Evolutionary conservation across 2,329 filamentous ascomycete genomes (phyloP), one percentile per base, ranked within the genome.

Genomic region (Aspergillus vadensis): DNA sequence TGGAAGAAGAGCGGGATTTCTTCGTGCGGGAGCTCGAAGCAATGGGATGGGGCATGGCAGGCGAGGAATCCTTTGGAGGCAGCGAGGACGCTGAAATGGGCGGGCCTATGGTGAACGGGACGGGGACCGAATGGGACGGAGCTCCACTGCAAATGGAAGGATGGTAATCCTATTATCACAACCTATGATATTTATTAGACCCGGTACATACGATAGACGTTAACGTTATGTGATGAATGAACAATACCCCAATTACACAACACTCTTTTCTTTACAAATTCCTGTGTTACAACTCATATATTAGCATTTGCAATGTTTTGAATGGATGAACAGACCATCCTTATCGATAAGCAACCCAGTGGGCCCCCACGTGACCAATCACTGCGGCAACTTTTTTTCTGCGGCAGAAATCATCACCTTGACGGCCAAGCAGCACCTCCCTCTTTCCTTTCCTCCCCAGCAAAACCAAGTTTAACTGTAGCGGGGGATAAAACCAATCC

Each of bases 1-100:
- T 90, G 73, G 83, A 86, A 55, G 88, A 91, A 71, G 89, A 92
- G 75, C 85, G 89, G 64, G 90, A 93, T 71, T 94, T 94, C 73
- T 94, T 94, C 72, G 84, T 86, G 39, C 81, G 89, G 25, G 91
- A 94, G 77, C 78, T 94, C 54, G 90, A 93, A 72, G 90, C 86
- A 73, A 82, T 91, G 74, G 89, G 79, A 6, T 82, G 80, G 80
- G 79, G 79, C 1, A 65, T 77, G 54, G 71, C 70, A n/a, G 72
- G 67, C 3, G 77, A 76, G 23, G 77, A 77, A 41, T 65, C 74
- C 54, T 60, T 69, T 27, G 66, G 65, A 61, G 69, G 71, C 9
- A 50, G 66, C 19, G 71, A 71, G 50, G 73, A 73, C 15, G 67
- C 66, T 17, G 68, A 74, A 41, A 55, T 70, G 55, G 69, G 59